Base-by-base conservation (phyloP, 202 grass and related monocot species). In the Setaria viridis region DNA sequence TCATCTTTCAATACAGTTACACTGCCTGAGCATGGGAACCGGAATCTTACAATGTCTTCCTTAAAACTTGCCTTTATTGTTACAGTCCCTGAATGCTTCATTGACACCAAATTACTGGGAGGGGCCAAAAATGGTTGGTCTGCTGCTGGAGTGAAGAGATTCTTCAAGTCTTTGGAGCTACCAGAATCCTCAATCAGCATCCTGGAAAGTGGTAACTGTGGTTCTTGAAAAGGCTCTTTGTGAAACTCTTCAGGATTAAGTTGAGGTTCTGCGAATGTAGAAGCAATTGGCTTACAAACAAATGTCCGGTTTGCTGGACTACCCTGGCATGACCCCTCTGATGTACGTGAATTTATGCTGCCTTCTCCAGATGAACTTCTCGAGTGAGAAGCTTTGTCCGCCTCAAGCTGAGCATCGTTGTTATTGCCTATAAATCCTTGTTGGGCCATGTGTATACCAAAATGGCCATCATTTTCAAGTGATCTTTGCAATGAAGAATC, bases 21-120 rank as follows among this genome's bases (percentile, higher is more conserved):
- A 30, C 85, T 83, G 56, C 86, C 88, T 17, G 78, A 85, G 48
- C 87, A 86, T 35, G 72, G 66, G 64, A 98, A 89, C 3, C 93
- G 87, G 85, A 98, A 98, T 72, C 95, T 91, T 77, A 94, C 85
- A 62, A 98, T 95, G 76, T 98, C 91, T 67, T 95, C 91, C 72
- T 94, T 95, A 80, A 94, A 98, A 68, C 91, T 91, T 0, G 91
- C 96, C 85, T 98, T 98, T 87, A 95, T 91, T 3, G 91, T 98
- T 62, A 95, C 88, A 11, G 88, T 92, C 56, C 73, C 76, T 55
- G 83, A 95, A 85, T 88, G 91, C 51, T 82, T 88, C 69, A 88
- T 63, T 8, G 55, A 65, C 9, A 53, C 60, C 43, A 62, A 82
- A 82, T 89, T 89, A 64, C 70, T 81, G 15, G 76, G 54, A 82